Percentiles rank a stretch among this genome's conserved stretches.
Evolutionary conservation across 768 basidiomycete species (phyloP).

Genomic region (Naganishia antarctica): DNA sequence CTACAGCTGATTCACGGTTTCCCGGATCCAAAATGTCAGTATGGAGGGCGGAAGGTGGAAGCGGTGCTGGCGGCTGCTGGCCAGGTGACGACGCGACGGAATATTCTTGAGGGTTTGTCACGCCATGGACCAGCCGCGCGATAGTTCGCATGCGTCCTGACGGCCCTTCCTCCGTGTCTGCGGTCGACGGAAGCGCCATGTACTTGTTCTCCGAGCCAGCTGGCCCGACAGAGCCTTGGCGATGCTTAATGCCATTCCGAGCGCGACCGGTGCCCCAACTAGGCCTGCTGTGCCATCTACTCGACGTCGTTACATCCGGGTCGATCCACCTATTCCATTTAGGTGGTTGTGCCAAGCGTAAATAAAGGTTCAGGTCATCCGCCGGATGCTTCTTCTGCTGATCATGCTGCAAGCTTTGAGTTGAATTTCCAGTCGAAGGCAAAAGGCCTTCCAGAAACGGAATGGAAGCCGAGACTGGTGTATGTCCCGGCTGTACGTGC

Average conservation of each 20-base stretch:
- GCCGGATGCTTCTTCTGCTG: constrained; percentile 6
- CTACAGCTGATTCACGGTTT: background rate
- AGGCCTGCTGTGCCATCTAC: constrained; percentile 8
- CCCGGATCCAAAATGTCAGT: background rate
- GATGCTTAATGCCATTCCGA: background rate
- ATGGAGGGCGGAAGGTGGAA: background rate
- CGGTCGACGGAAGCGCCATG: background rate
- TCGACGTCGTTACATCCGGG: constrained; percentile 5
- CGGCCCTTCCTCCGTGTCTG: background rate
- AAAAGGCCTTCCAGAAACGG: background rate
- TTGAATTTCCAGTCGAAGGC: background rate
- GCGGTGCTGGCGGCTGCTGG: background rate
- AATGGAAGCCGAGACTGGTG: background rate
- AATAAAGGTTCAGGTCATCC: constrained; percentile 27
- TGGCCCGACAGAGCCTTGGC: background rate
- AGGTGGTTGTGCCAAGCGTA: constrained; percentile 5
- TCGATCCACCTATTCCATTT: constrained; percentile 31
- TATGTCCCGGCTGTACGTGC: background rate
- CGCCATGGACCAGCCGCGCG: constrained; percentile 1
- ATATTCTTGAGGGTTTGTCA: background rate
- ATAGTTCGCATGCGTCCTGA: constrained; percentile 8
- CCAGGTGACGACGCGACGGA: background rate
- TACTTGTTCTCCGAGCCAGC: background rate
- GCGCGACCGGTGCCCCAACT: constrained; percentile 20
- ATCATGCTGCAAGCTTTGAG: background rate